Evolutionary conservation across 306 rosid genomes (phyloP), one percentile per base, ranked within the genome.

Genomic region (Phaseolus lunatus): DNA sequence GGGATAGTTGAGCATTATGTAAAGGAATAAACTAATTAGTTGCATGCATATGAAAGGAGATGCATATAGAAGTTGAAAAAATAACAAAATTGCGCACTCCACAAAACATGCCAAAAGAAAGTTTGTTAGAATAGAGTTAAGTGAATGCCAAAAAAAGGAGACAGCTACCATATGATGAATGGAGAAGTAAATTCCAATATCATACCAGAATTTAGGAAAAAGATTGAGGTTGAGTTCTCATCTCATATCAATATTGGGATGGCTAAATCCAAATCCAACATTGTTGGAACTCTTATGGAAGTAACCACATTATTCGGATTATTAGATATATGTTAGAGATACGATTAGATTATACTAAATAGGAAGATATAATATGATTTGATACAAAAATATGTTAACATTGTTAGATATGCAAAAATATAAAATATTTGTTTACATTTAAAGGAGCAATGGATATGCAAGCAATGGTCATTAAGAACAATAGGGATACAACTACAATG

Each of bases 1-100:
- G 43, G 8, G 20, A 52, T 45, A 43, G 26, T 9, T 7, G 43
- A 26, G 54, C 52, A 56, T 66, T 23, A 39, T 33, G 16, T 23
- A 63, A 63, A 9, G 48, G 19, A 26, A 4, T 37, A 57, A 24
- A 41, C 26, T 24, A 12, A 19, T 44, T 48, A 54, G 69, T 14
- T 68, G 35, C 19, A 49, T 70, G 68, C n/a, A 37, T 49, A 33
- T 15, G 43, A 65, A 53, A 27, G 9, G 37, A 67, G 26, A 44
- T 15, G 18, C 69, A 67, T 31, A 14, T 35, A 39, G 22, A 35
- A 47, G 8, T 56, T 43, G 61, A 67, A 48, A 14, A 77, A 29
- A 43, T 18, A 24, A n/a, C 29, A 7, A 29, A 58, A 58, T 27
- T 78, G 5, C 48, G 31, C 14, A 31, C 16, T 70, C 48, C 0